phyloP scores from a whole-genome alignment of 139 green algal species.

The Zygnema circumcarinatum region DNA sequence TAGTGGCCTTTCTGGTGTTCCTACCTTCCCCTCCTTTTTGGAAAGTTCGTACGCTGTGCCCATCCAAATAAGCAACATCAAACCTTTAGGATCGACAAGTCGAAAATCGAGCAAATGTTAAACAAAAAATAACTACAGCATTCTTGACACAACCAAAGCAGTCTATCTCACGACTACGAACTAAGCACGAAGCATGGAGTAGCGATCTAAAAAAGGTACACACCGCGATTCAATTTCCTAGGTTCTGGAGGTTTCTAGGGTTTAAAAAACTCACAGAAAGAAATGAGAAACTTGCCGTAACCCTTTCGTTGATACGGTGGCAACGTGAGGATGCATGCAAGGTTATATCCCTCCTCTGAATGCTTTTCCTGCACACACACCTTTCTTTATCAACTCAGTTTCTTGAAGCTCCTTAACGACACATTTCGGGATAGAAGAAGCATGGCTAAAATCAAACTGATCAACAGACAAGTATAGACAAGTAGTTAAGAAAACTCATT shows the following conservation, averaged over 20 bases:
- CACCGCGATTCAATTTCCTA: background rate
- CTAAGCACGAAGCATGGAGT: background rate
- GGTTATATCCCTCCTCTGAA: slow-evolving; percentile 86
- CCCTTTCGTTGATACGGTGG: slow-evolving; percentile 98
- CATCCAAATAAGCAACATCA: too few species aligned
- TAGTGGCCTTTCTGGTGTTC: slow-evolving; percentile 95
- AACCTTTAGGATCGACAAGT: background rate
- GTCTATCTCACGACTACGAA: background rate
- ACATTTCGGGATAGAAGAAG: too few species aligned
- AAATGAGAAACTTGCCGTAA: slow-evolving; percentile 99
- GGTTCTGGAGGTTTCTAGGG: background rate
- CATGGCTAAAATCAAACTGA: background rate
- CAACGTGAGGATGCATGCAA: slow-evolving; percentile 98
- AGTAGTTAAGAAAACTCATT: background rate
- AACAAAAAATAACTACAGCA: background rate
- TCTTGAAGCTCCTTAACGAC: too few species aligned
- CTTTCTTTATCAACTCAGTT: background rate
- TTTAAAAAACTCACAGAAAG: slow-evolving; percentile 71
- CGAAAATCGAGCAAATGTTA: background rate
- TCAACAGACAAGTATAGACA: background rate
- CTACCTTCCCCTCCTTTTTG: slow-evolving; percentile 97
- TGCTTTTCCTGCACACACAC: slow-evolving; percentile 60
- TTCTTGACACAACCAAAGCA: too few species aligned
- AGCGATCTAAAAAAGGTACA: background rate
- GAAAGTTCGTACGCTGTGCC: slow-evolving; percentile 95